phyloP scores from a whole-genome alignment of 2,329 filamentous ascomycete genomes.

The Tolypocladium inflatum region DNA sequence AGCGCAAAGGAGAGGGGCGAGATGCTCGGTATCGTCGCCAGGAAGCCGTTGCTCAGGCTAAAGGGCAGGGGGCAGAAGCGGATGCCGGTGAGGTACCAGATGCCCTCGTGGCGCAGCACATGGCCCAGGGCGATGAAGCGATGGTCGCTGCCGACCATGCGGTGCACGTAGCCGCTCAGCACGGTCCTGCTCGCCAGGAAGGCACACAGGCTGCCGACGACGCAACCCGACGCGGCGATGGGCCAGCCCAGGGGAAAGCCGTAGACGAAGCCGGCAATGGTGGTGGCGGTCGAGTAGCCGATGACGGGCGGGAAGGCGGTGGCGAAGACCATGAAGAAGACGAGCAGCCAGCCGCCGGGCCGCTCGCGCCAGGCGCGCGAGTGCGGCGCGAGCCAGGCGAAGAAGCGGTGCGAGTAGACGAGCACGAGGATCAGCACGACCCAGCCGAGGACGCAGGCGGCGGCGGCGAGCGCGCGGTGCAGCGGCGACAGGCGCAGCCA shows the following conservation, averaged over 20 bases:
- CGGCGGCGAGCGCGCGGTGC: constrained; percentile 51
- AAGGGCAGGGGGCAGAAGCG: constrained; percentile 89
- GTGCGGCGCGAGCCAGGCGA: constrained; percentile 61
- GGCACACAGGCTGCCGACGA: constrained; percentile 66
- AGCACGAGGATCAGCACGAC: constrained; percentile 59
- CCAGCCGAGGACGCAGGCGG: constrained; percentile 38
- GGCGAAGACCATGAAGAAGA: constrained; percentile 65
- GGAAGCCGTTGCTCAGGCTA: constrained; percentile 84
- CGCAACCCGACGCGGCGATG: constrained; percentile 68
- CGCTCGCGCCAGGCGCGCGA: constrained; percentile 70
- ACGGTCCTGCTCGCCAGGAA: constrained; percentile 76
- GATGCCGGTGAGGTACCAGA: constrained; percentile 85
- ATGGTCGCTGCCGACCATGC: constrained; percentile 71
- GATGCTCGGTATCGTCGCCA: constrained; percentile 88
- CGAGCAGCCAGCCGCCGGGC: constrained; percentile 61
- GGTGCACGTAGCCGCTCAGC: constrained; percentile 67
- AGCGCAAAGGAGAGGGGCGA: constrained; percentile 64
- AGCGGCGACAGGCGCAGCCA: constrained; percentile 47
- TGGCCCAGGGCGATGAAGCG: constrained; percentile 82
- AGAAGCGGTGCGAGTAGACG: constrained; percentile 71
- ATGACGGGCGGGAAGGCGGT: constrained; percentile 82
- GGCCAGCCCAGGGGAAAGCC: constrained; percentile 63
- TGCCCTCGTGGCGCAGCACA: constrained; percentile 80
- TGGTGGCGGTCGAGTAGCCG: constrained; percentile 69
- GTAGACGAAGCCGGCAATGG: constrained; percentile 44